Evolutionary conservation across 1,284 basidiomycete genomes (phyloP).

Genomic region (Austropuccinia psidii): DNA sequence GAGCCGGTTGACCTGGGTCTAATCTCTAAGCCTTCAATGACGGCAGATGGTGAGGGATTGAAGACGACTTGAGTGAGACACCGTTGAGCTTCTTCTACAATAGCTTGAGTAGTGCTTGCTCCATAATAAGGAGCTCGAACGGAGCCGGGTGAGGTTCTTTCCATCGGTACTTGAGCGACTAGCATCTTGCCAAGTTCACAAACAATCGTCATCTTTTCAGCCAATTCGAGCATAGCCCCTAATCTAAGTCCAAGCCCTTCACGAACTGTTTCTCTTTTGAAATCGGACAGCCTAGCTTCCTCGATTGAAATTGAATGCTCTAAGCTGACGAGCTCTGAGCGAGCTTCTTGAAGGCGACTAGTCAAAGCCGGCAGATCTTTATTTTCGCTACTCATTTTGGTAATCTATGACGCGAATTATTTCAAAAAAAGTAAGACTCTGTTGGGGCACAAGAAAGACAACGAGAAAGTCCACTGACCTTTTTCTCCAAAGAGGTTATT

Average conservation of each 20-base stretch:
- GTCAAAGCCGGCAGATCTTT: constrained; percentile 42
- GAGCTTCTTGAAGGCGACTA: constrained; percentile 41
- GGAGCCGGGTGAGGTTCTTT: constrained; percentile 41
- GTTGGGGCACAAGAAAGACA: neutral
- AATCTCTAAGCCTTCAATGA: neutral
- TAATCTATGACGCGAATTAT: constrained; percentile 37
- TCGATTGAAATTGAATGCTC: constrained; percentile 44
- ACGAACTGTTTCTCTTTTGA: constrained; percentile 39
- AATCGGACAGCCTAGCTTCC: constrained; percentile 41
- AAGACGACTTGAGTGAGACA: constrained; percentile 30
- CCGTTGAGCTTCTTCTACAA: constrained; percentile 34
- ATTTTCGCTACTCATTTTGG: constrained; percentile 46
- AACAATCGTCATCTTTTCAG: constrained; percentile 44
- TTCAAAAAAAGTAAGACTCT: neutral
- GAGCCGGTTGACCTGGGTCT: neutral
- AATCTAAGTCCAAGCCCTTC: constrained; percentile 40
- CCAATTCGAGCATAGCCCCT: constrained; percentile 44
- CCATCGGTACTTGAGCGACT: constrained; percentile 42
- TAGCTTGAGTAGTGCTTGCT: constrained; percentile 1
- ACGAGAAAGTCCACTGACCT: constrained; percentile 35
- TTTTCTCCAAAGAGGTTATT: constrained; percentile 43
- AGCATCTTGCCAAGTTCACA: constrained; percentile 45
- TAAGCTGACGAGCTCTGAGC: constrained; percentile 43
- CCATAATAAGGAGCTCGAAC: constrained; percentile 40
- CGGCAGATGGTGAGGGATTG: neutral